Conservation (phyloP, 257 asterid genomes). For the Gardenia jasminoides region DNA sequence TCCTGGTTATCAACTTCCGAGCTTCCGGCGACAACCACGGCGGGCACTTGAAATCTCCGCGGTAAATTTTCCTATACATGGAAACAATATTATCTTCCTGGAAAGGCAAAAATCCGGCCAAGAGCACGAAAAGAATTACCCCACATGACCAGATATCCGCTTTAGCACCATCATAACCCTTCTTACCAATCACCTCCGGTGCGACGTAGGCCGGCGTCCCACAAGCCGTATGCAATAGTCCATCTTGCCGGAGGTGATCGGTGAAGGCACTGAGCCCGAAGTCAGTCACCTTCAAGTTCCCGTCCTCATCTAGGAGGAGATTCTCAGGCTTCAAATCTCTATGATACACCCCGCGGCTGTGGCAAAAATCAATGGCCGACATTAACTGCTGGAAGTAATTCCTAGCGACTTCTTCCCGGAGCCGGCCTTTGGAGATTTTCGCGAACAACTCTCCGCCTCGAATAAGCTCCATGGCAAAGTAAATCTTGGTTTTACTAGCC, state of each 20-base stretch:
- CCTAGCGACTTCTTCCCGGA: constrained; percentile 52
- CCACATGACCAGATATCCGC: constrained; percentile 68
- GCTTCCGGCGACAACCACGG: constrained; percentile 59
- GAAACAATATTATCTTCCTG: constrained; percentile 44
- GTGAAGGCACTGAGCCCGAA: constrained; percentile 51
- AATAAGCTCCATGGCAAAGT: constrained; percentile 51
- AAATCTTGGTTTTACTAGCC: constrained; percentile 59
- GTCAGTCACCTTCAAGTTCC: constrained; percentile 52
- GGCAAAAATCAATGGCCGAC: constrained; percentile 56
- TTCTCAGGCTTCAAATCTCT: constrained; percentile 55
- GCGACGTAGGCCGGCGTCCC: constrained; percentile 59
- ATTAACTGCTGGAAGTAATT: constrained; percentile 51
- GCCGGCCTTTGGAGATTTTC: constrained; percentile 40
- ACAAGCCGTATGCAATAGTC: constrained; percentile 48
- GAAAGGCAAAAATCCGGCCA: constrained; percentile 56
- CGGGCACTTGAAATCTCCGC: constrained; percentile 60
- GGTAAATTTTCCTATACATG: constrained; percentile 45
- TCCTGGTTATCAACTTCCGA: constrained; percentile 38
- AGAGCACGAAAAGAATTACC: constrained; percentile 40
- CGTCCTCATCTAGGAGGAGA: constrained; percentile 43
- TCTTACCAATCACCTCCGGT: constrained; percentile 55
- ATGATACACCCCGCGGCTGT: constrained; percentile 55
- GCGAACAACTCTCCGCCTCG: constrained; percentile 55
- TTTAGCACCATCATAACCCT: constrained; percentile 54
- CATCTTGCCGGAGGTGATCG: constrained; percentile 46